Evolutionary conservation across 2,329 filamentous ascomycete genomes (phyloP).

Genomic region (Penicillium brevicompactum): DNA sequence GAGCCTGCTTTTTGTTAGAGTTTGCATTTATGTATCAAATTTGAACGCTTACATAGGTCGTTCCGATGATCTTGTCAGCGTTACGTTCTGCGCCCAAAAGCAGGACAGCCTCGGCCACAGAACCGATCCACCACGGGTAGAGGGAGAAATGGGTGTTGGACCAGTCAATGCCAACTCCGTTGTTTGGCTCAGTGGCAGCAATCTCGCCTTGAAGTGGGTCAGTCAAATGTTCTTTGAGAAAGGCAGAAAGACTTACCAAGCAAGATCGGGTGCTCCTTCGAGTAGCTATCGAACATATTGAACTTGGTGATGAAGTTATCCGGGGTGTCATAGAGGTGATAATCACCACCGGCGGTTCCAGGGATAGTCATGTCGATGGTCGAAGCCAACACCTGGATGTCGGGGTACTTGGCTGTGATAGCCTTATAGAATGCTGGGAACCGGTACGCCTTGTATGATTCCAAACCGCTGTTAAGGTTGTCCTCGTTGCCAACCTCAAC

Average conservation of each 20-base stretch:
- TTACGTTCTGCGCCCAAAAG: conserved; percentile 68
- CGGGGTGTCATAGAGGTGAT: conserved; percentile 56
- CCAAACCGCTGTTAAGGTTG: conserved; percentile 57
- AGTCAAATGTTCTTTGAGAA: background rate
- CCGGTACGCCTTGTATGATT: conserved; percentile 55
- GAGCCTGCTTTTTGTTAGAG: conserved; percentile 21
- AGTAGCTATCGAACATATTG: conserved; percentile 55
- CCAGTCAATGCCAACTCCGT: conserved; percentile 47
- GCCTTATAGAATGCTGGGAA: conserved; percentile 63
- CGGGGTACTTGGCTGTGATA: conserved; percentile 58
- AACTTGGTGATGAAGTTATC: conserved; percentile 55
- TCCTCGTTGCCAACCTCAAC: conserved; percentile 72
- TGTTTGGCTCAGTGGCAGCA: conserved; percentile 46
- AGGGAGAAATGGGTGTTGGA: conserved; percentile 45
- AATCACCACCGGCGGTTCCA: conserved; percentile 35
- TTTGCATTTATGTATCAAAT: fast-evolving
- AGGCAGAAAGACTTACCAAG: conserved; percentile 20
- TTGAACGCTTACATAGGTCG: conserved; percentile 27
- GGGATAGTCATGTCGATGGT: conserved; percentile 29
- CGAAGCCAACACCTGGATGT: conserved; percentile 52
- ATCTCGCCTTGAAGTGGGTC: conserved; percentile 25
- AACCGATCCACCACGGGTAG: conserved; percentile 61
- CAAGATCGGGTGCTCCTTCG: conserved; percentile 25
- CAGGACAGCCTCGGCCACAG: conserved; percentile 66
- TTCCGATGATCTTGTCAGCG: conserved; percentile 32